Evolutionary conservation across 139 green algal genomes (phyloP).

Genomic region (Axilococcus clingmanii): DNA sequence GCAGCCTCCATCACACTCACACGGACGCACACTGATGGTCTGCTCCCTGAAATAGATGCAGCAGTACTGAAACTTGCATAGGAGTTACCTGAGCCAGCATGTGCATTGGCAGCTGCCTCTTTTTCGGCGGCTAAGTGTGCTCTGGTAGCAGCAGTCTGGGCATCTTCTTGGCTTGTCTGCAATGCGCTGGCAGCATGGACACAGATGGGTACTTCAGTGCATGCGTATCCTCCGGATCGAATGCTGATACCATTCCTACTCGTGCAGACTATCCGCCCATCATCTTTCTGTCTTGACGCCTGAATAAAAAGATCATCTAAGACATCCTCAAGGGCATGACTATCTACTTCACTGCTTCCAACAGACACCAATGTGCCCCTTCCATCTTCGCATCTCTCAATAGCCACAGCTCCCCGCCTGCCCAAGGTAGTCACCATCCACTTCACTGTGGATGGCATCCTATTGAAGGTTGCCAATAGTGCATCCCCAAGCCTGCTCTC

Average conservation of each 20-base stretch:
- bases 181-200: too few species aligned
- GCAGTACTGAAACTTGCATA: conserved; percentile 19
- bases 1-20: conserved; percentile 25
- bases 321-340: background rate
- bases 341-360: background rate
- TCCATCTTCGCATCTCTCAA: conserved; percentile 26
- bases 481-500: conserved; percentile 56
- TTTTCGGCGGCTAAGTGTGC: conserved; percentile 18
- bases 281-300: background rate
- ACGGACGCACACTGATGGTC: background rate
- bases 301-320: background rate
- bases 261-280: background rate
- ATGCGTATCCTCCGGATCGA: too few species aligned
- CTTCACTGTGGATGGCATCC: conserved; percentile 50
- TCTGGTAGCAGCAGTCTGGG: too few species aligned
- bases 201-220: too few species aligned
- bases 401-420: conserved; percentile 48
- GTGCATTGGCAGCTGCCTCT: conserved; percentile 54
- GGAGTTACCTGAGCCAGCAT: conserved; percentile 20
- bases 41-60: background rate
- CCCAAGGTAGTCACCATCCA: conserved; percentile 65
- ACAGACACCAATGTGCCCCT: conserved; percentile 9
- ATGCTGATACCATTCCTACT: too few species aligned
- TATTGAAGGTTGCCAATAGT: conserved; percentile 40
- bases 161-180: too few species aligned